A percentile compares a stretch with the other conserved stretches of the same genome.
These are phyloP conservation scores for Pisolithus tinctorius DNA, from an alignment of 768 basidiomycete species.

Conservation along the genomic window DNA sequence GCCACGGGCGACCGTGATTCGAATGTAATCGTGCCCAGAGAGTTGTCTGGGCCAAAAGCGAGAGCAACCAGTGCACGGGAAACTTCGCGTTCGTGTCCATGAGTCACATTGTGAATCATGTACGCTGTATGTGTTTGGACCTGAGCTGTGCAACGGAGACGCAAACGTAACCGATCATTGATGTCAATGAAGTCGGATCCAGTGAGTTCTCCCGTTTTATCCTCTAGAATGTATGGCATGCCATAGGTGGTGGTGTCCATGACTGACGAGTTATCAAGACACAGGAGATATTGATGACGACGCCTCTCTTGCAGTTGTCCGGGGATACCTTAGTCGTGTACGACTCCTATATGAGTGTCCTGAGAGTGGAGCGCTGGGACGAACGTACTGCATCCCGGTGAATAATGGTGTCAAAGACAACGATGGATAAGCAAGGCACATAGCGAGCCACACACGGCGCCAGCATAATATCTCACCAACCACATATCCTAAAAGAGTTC, in stretches of 20 bases:
- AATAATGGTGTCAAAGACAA: neutral
- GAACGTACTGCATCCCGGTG: no score
- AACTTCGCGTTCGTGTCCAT: slow-evolving; percentile 19
- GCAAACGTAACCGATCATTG: slow-evolving; percentile 50
- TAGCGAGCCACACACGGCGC: neutral
- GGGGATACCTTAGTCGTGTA: neutral
- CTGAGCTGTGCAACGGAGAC: slow-evolving; percentile 41
- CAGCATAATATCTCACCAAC: neutral
- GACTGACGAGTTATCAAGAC: slow-evolving; percentile 1
- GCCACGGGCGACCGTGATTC: slow-evolving; percentile 28
- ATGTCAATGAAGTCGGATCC: slow-evolving; percentile 59
- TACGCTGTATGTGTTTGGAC: slow-evolving; percentile 39
- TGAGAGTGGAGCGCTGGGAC: neutral
- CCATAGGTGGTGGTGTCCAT: slow-evolving; percentile 38
- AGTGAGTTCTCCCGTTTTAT: slow-evolving; percentile 46
- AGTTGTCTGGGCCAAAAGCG: slow-evolving; percentile 42
- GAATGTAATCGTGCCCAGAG: slow-evolving; percentile 48
- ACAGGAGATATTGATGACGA: neutral
- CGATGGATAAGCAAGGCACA: neutral
- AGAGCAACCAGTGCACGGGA: slow-evolving; percentile 41
- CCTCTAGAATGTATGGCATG: slow-evolving; percentile 59
- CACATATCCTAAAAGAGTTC: neutral
- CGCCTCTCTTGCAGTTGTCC: neutral
- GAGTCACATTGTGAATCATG: slow-evolving; percentile 42
- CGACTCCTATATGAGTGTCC: neutral